Evolutionary conservation across 306 rosid species (phyloP).

Genomic region (Glycine latifolia): DNA sequence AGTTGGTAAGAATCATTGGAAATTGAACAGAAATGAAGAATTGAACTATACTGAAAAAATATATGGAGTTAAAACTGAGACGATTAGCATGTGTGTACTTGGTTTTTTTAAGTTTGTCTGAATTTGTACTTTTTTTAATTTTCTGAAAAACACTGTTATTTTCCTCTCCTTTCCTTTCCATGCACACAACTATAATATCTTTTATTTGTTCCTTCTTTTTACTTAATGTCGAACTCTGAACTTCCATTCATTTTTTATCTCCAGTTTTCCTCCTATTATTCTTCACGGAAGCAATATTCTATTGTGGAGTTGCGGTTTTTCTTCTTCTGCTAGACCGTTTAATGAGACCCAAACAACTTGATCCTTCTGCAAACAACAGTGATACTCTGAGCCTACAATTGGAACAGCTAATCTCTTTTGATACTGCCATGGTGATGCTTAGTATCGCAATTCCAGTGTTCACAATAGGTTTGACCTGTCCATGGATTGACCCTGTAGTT

Average conservation of each 20-base stretch:
- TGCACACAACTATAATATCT: background rate
- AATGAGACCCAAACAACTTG: conserved; percentile 61
- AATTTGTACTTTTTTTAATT: too few species aligned
- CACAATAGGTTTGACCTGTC: conserved; percentile 93
- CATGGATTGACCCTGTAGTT: conserved; percentile 92
- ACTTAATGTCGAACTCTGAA: conserved; percentile 44
- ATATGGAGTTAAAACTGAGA: background rate
- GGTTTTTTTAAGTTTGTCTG: too few species aligned
- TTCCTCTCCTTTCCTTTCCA: too few species aligned
- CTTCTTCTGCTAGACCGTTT: conserved; percentile 69
- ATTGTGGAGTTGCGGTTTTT: conserved; percentile 83
- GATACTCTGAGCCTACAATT: conserved; percentile 48
- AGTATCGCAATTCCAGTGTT: conserved; percentile 88
- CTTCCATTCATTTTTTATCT: conserved; percentile 34
- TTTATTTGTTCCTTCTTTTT: conserved; percentile 35
- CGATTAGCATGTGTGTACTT: background rate
- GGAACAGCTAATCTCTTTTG: conserved; percentile 76
- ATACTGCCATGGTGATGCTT: conserved; percentile 63
- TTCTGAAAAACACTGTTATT: background rate
- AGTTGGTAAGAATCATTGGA: conserved; percentile 21
- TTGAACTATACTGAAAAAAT: conserved; percentile 23
- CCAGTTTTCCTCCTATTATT: conserved; percentile 93
- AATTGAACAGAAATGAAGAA: conserved; percentile 39
- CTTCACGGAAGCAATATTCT: conserved; percentile 93
- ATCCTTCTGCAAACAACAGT: conserved; percentile 26